These are phyloP conservation scores for Xylaria curta DNA, from an alignment of 495 filamentous ascomycete species.

Conservation along the genomic window DNA sequence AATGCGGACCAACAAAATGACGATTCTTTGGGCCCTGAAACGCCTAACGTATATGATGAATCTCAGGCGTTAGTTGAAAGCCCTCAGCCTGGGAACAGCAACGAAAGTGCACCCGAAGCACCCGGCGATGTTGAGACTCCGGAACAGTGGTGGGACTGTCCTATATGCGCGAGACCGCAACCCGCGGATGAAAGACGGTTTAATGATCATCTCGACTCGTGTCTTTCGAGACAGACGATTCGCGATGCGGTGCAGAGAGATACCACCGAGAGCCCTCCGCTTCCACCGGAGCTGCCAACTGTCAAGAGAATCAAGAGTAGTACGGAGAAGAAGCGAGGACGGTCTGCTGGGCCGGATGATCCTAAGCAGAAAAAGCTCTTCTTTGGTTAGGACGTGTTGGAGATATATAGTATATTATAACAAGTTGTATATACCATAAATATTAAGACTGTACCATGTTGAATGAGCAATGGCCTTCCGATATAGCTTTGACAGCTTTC, in stretches of 20 bases:
- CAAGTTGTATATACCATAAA: background rate
- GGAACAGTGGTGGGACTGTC: slow-evolving; percentile 78
- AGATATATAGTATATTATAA: background rate
- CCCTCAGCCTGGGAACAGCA: background rate
- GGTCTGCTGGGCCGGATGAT: slow-evolving; percentile 38
- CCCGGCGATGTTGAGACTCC: slow-evolving; percentile 55
- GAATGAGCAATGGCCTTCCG: background rate
- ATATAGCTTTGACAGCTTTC: background rate
- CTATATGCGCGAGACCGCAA: slow-evolving; percentile 80
- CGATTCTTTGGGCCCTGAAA: slow-evolving; percentile 11
- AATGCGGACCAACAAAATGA: slow-evolving; percentile 29
- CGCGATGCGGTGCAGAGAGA: slow-evolving; percentile 73
- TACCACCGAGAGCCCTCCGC: slow-evolving; percentile 27
- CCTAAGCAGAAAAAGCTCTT: slow-evolving; percentile 54
- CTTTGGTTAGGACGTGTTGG: slow-evolving; percentile 41
- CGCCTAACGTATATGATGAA: slow-evolving; percentile 3
- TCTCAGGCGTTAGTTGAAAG: background rate
- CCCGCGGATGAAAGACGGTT: slow-evolving; percentile 76
- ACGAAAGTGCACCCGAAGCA: slow-evolving; percentile 12
- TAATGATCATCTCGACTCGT: slow-evolving; percentile 94
- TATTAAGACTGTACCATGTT: background rate
- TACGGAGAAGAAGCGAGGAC: slow-evolving; percentile 46
- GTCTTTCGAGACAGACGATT: slow-evolving; percentile 85
- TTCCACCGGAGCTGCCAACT: slow-evolving; percentile 23
- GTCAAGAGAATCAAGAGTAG: slow-evolving; percentile 42